These are phyloP conservation scores for Lactifluus echinatus DNA, from an alignment of 768 basidiomycete species.

Conservation along the genomic window DNA sequence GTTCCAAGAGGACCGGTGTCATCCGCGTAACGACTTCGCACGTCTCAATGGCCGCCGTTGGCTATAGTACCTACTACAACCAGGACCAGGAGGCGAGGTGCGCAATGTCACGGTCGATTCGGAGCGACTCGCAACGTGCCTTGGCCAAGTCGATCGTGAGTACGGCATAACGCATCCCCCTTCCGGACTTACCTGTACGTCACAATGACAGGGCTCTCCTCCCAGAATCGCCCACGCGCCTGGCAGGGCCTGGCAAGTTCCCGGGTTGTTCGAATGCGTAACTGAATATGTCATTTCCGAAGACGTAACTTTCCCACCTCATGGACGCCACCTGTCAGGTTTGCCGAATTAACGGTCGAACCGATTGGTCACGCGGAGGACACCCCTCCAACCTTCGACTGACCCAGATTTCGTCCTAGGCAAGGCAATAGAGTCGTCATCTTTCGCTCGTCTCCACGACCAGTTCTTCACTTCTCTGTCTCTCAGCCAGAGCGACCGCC, in stretches of 20 bases:
- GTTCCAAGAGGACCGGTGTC: neutral
- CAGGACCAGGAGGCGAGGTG: neutral
- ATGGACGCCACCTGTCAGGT: slow-evolving; percentile 10
- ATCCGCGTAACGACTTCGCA: neutral
- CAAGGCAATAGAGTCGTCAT: neutral
- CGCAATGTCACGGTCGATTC: neutral
- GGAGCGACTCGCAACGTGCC: neutral
- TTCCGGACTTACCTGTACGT: slow-evolving; percentile 10
- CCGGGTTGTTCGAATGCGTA: slow-evolving; percentile 17
- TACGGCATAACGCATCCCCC: slow-evolving; percentile 10
- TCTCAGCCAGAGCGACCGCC: neutral
- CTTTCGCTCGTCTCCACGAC: neutral
- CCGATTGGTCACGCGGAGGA: slow-evolving; percentile 8
- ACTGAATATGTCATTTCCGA: slow-evolving; percentile 10
- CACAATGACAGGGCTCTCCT: slow-evolving; percentile 8
- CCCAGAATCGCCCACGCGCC: slow-evolving; percentile 1
- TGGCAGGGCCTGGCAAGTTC: slow-evolving; percentile 3
- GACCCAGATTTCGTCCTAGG: neutral
- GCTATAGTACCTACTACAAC: neutral
- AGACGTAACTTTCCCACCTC: slow-evolving; percentile 14
- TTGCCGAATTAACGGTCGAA: slow-evolving; percentile 8
- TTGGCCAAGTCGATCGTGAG: neutral
- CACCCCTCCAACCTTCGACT: neutral
- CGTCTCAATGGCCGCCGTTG: slow-evolving; percentile 3
- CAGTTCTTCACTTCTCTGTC: too few relatives aligned